phyloP scores from a whole-genome alignment of 73 alveolate genomes.

The Loxodes magnus region DNA sequence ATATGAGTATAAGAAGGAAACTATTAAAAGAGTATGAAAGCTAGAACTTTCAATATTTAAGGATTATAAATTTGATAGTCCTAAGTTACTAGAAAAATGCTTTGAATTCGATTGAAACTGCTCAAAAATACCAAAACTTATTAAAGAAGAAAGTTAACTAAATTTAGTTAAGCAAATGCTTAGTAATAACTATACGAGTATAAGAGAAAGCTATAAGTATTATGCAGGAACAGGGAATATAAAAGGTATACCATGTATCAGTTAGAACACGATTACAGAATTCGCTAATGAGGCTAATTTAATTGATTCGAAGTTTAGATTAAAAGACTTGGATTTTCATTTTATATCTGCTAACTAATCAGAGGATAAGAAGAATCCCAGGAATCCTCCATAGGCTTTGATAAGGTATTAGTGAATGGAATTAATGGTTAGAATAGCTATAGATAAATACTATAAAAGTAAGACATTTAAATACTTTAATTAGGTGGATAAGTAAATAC shows the following conservation, averaged over 20 bases:
- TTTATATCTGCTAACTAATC: constrained; percentile 40
- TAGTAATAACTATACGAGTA: constrained; percentile 11
- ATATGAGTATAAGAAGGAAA: too few species aligned
- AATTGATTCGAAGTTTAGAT: constrained; percentile 21
- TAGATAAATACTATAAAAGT: constrained; percentile 35
- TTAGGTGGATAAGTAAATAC: too few species aligned
- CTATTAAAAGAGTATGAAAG: constrained; percentile 16
- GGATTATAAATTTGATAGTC: constrained; percentile 42
- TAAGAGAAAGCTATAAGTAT: constrained; percentile 26
- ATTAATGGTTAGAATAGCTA: constrained; percentile 40
- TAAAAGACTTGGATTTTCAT: constrained; percentile 48
- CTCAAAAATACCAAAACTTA: constrained; percentile 37
- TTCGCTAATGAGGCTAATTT: constrained; percentile 17
- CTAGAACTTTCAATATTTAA: constrained; percentile 41
- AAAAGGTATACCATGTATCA: constrained; percentile 30
- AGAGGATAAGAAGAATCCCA: too few species aligned
- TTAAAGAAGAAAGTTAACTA: constrained; percentile 40
- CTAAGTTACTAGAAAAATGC: constrained; percentile 40
- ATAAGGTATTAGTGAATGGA: constrained; percentile 48
- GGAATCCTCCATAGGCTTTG: constrained; percentile 32
- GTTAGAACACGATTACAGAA: constrained; percentile 30
- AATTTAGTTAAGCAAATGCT: constrained; percentile 26
- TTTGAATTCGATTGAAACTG: constrained; percentile 78
- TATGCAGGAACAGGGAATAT: constrained; percentile 25
- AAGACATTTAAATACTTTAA: too few species aligned